Evolutionary conservation across 805 yeast genomes (phyloP), one percentile per base, ranked within the genome.

Genomic region (Lipomyces sp.): DNA sequence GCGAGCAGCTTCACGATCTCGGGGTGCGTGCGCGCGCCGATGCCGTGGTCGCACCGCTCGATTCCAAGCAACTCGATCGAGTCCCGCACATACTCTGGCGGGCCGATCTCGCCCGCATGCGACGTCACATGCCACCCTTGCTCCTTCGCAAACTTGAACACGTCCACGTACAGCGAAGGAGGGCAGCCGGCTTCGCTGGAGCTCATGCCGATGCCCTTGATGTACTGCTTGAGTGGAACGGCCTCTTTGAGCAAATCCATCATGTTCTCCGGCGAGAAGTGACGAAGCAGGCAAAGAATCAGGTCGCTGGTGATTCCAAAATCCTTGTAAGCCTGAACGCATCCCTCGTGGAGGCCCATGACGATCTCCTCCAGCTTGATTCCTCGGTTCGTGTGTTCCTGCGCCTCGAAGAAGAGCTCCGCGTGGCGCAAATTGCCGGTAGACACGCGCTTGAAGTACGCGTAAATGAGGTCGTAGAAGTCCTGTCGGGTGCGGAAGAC

Each of bases 91-190:
- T 72, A 84, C n/a, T 79, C 75, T 37, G 87, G 81, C 57, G 83
- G 86, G 46, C 91, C 95, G 71, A 86, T 95, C 69, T 86, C 95
- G 61, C 95, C 95, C 2, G 93, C 95, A 63, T 86, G 95, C 2
- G 95, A 91, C 33, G 95, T 86, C 47, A 84, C 72, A 35, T 80
- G 76, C 48, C 82, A 75, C 22, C 77, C 69, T 22, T 83, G 79
- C 22, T 71, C 69, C 47, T 71, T 72, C 6, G 84, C 75, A 19
- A 65, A 61, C 8, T 67, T 60, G 65, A 82, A 86, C 65, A 88
- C 82, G 43, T 83, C 85, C 13, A 69, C 70, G 62, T 85, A 86
- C 43, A 83, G 63, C 44, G 77, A 74, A 10, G 95, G 91, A 14
- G 90, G 91, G 69, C 82, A 82, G 31, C 87, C 89, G 54, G 72